A percentile compares a stretch with the other conserved stretches of the same genome.
Conservation (phyloP, 2,329 filamentous ascomycete species). For the Anthostomella pinea region DNA sequence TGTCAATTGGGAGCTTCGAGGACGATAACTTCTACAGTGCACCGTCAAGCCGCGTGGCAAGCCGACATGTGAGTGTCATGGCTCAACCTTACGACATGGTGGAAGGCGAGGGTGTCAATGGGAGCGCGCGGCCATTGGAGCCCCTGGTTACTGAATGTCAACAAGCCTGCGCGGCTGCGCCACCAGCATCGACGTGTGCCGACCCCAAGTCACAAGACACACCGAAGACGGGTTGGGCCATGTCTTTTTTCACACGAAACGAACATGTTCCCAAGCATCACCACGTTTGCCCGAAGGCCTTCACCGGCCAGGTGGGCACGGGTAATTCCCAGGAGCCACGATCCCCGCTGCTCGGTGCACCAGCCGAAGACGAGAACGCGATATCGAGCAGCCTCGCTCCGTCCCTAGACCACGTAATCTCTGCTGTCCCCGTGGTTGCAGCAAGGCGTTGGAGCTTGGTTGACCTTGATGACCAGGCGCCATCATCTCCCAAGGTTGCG, state of each 20-base stretch:
- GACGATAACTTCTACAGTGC: constrained; percentile 28
- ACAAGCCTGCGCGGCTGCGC: background rate
- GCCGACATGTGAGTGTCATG: constrained; percentile 19
- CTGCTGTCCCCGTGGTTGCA: constrained; percentile 10
- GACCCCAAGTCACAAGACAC: background rate
- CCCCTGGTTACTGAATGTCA: constrained; percentile 12
- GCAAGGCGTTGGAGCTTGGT: constrained; percentile 14
- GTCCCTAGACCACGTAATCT: constrained; percentile 2
- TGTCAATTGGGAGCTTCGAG: constrained; percentile 13
- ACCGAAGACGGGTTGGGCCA: constrained; percentile 8
- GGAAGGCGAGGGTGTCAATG: constrained; percentile 8
- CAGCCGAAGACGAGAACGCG: background rate
- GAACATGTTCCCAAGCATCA: constrained; percentile 8
- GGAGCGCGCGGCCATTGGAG: constrained; percentile 8
- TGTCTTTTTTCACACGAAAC: constrained; percentile 5
- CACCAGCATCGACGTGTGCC: constrained; percentile 3
- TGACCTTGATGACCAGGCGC: constrained; percentile 3
- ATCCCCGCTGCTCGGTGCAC: background rate
- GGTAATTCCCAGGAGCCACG: background rate
- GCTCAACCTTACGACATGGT: constrained; percentile 7
- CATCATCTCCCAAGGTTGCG: background rate
- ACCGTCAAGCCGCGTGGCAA: constrained; percentile 20
- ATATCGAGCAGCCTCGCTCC: background rate
- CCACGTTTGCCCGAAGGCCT: constrained; percentile 13
- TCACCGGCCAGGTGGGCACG: constrained; percentile 7